Base-by-base conservation (phyloP, 805 yeast species). In the Candida coquimbonensis region DNA sequence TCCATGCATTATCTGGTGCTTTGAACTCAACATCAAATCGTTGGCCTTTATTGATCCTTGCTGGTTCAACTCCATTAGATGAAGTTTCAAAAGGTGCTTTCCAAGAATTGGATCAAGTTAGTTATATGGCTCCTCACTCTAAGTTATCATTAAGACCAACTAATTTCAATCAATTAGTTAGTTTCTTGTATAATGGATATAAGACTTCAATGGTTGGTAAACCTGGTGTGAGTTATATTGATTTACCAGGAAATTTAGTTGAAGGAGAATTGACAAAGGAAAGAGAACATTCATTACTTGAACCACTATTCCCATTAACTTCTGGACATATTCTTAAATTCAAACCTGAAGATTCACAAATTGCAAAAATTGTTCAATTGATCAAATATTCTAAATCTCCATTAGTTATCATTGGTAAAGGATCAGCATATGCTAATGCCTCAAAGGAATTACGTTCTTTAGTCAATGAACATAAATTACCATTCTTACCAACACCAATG, bases 401-500 rank as follows among this genome's bases (percentile, higher is more conserved):
- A 1, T 62, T 83, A 36, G 63, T 82, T 13, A 69, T 83, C 7
- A 56, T 83, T 11, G 90, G 90, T 4, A 83, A 83, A 61, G 88
- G 88, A 4, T 74, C 83, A 3, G 75, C 83, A 0, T 69, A 74
- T 47, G 65, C 68, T 2, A 60, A 61, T 34, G 73, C 78, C 0
- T 72, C 75, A 7, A 39, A 31, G 1, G 56, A 59, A 3, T 48
- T 82, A 9, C 60, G 74, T 2, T 36, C 51, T 0, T 68, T 83
- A 42, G 69, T 82, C 17, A 43, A 57, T 7, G 34, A 44, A 1
- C 74, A 77, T 43, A 54, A 65, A 9, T 42, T 82, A 1, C 77
- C 83, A 1, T 83, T 83, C 52, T 55, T 83, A 41, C 87, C 89
- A 9, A 82, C 89, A 0, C 88, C 90, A 4, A 83, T 83, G 90